Evolutionary conservation across 352 stramenopile genomes (phyloP), one percentile per base, ranked within the genome.

Genomic region (Phytophthora tentaculata): DNA sequence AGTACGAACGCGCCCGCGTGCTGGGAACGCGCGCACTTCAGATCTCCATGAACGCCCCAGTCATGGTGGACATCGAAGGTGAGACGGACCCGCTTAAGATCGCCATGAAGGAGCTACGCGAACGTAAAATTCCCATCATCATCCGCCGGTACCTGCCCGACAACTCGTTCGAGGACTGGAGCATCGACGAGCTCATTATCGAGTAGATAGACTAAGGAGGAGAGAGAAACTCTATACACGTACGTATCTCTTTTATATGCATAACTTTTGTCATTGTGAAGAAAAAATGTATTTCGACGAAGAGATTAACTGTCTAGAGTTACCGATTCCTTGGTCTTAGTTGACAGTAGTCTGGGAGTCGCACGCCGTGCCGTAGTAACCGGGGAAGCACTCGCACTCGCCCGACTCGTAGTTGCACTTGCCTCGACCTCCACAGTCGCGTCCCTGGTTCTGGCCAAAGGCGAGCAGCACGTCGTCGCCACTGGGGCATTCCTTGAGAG

Each of bases 1-100:
- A 99, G 86, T 99, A 99, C 82, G 98, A 99, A 78, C 83, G 95
- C 63, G 98, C 98, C 16, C 90, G 98, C 37, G 97, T 99, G 54
- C 79, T 99, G 17, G 98, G 98, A 35, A 99, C 98, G 56, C 84
- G 98, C 17, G 97, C 98, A 44, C 83, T 99, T 37, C 98, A 99
- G 86, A 99, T 99, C 74, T 99, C 91, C 61, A 98, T 98, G 95
- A 98, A 98, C 67, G 96, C 96, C 22, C 96, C 96, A 0, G 92
- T 98, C 47, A 98, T 98, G 93, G 95, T 96, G 50, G 84, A 98
- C 79, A 93, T 99, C 76, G 94, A 98, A 63, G 96, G 96, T 63
- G 97, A 99, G 87, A 99, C 98, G 47, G 98, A 99, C 83, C 97
- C 98, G 45, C 86, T 99, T 52, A 98, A 99, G 79, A 99, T 99